A percentile compares a stretch with the other conserved stretches of the same genome.
Evolutionary conservation across 176 grass and related monocot genomes (phyloP).

Genomic region (Eragrostis curvula): DNA sequence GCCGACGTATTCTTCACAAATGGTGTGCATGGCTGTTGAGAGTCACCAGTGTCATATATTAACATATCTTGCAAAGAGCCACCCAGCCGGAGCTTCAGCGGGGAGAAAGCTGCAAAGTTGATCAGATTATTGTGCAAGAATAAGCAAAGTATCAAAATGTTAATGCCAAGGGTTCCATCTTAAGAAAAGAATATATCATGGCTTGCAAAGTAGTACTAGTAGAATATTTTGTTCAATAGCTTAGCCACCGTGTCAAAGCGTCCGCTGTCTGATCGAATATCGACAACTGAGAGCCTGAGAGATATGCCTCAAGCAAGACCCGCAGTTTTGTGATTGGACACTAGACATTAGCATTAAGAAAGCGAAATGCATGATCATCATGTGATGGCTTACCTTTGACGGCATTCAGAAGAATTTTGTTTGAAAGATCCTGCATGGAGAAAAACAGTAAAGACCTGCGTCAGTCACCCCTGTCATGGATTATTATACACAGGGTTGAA

Average conservation of each 20-base stretch:
- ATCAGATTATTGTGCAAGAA: not conserved
- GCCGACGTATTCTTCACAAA: constrained; percentile 72
- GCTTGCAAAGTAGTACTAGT: not conserved
- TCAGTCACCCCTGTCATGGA: constrained; percentile 52
- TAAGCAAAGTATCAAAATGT: not conserved
- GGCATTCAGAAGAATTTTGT: constrained; percentile 85
- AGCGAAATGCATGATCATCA: constrained; percentile 24
- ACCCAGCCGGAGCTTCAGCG: constrained; percentile 82
- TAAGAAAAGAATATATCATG: constrained; percentile 18
- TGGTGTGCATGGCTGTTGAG: constrained; percentile 49
- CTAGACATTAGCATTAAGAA: constrained; percentile 23
- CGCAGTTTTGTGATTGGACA: constrained; percentile 3
- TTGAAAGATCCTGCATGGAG: constrained; percentile 84
- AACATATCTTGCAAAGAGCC: constrained; percentile 88
- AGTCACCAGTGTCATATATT: constrained; percentile 57
- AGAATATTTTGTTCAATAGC: not conserved
- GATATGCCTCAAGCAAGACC: not conserved
- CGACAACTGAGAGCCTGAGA: not conserved
- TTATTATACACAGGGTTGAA: not conserved
- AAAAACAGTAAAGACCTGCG: constrained; percentile 50
- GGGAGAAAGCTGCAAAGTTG: constrained; percentile 75
- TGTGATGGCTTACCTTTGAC: constrained; percentile 70
- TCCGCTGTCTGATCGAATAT: not conserved
- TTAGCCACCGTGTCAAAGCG: not conserved
- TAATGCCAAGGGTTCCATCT: not conserved